phyloP scores from a whole-genome alignment of 2,329 filamentous ascomycete genomes.

The Fusarium phyllophilum region DNA sequence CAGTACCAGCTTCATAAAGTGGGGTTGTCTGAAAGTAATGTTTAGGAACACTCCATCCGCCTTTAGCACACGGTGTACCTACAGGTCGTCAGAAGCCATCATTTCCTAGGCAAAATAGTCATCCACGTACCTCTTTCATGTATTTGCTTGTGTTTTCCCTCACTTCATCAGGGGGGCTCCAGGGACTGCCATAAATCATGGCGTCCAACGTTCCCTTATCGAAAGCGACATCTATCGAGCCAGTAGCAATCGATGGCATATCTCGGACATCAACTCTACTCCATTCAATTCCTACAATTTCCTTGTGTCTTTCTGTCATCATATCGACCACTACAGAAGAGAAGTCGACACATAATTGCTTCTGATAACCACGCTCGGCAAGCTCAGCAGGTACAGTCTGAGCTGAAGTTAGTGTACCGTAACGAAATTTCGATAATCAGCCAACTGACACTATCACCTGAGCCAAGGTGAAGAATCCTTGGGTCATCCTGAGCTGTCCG shows the following conservation, averaged over 20 bases:
- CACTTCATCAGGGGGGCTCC: not conserved
- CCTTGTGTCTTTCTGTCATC: not conserved
- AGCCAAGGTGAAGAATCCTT: not conserved
- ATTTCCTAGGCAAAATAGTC: rapidly evolving
- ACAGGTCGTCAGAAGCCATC: not conserved
- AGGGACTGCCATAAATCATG: conserved; percentile 3
- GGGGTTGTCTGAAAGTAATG: conserved; percentile 3
- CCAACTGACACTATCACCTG: not conserved
- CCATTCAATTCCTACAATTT: not conserved
- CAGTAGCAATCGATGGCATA: not conserved
- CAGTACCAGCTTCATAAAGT: not conserved
- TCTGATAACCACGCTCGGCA: not conserved
- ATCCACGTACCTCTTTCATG: not conserved
- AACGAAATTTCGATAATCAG: rapidly evolving
- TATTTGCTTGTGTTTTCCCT: not conserved
- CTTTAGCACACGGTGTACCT: not conserved
- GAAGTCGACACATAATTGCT: not conserved
- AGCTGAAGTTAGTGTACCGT: too few species aligned
- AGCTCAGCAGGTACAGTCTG: not conserved
- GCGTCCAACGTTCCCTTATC: not conserved
- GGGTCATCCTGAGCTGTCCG: not conserved
- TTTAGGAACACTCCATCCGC: not conserved
- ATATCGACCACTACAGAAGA: not conserved
- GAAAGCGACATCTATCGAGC: not conserved
- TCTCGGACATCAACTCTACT: not conserved